These are phyloP conservation scores for Galium porrigens DNA, from an alignment of 305 asterid genomes.

Conservation along the genomic window DNA sequence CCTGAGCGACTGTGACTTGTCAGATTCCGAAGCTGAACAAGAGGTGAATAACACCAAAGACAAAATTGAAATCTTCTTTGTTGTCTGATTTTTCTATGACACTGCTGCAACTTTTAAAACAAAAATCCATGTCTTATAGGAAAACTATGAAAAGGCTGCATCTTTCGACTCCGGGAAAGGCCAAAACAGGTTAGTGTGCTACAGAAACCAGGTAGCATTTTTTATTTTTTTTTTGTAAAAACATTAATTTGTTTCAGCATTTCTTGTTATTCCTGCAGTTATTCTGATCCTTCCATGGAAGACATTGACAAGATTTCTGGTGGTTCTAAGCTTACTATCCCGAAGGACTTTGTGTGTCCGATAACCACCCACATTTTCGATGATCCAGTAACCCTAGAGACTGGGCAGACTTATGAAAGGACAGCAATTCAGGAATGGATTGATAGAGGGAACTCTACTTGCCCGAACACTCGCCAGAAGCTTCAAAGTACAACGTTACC, in stretches of 20 bases:
- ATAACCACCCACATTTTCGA: conserved; percentile 57
- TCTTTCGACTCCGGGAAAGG: conserved; percentile 29
- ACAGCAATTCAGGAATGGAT: conserved; percentile 75
- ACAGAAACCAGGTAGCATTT: conserved; percentile 6
- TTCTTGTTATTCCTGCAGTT: conserved; percentile 21
- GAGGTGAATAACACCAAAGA: conserved; percentile 36
- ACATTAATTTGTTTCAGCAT: conserved; percentile 4
- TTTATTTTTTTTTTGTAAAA: not conserved
- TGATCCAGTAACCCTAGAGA: conserved; percentile 79
- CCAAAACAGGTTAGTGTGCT: conserved; percentile 20
- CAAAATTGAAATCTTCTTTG: not conserved
- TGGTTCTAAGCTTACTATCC: conserved; percentile 34
- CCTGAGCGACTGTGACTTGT: conserved; percentile 26
- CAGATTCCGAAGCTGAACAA: conserved; percentile 27
- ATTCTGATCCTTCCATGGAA: conserved; percentile 37
- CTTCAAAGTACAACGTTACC: conserved; percentile 41
- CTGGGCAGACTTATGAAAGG: conserved; percentile 71
- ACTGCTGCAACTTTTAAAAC: not conserved
- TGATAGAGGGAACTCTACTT: conserved; percentile 51
- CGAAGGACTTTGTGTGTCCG: conserved; percentile 78
- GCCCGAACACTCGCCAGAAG: conserved; percentile 75
- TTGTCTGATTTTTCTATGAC: conserved; percentile 24
- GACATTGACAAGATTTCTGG: conserved; percentile 21
- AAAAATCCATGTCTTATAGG: conserved; percentile 33
- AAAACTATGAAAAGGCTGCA: conserved; percentile 26